These are phyloP conservation scores for Citrullus mucosospermus DNA, from an alignment of 306 rosid genomes.

Conservation along the genomic window DNA sequence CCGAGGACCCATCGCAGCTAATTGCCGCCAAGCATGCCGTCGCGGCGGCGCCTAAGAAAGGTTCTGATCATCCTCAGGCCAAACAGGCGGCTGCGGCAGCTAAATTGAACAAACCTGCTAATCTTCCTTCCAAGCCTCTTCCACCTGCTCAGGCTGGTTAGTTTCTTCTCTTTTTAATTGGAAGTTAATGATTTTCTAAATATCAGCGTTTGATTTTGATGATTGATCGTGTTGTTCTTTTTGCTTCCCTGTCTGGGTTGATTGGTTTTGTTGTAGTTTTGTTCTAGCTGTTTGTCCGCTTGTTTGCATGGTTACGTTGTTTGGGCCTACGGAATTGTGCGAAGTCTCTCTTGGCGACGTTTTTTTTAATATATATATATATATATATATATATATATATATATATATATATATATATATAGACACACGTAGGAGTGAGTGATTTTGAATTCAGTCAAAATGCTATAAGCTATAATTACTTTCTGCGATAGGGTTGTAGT, in stretches of 20 bases:
- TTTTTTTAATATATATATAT: not conserved
- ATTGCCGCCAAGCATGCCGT: conserved; percentile 35
- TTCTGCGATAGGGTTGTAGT: not conserved
- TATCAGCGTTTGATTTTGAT: not conserved
- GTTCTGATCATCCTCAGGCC: conserved; percentile 16
- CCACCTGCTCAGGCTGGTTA: conserved; percentile 82
- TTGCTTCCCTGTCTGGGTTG: not conserved
- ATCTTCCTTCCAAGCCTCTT: conserved; percentile 63
- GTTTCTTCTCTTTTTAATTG: not conserved
- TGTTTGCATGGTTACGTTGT: not conserved
- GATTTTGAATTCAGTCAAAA: not conserved
- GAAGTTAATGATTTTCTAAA: not conserved
- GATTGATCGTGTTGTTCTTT: not conserved
- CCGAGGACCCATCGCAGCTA: conserved; percentile 77
- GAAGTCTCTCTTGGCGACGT: not conserved
- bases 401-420: no score
- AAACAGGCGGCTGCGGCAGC: conserved; percentile 17
- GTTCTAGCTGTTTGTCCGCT: not conserved
- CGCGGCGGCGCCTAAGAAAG: conserved; percentile 25
- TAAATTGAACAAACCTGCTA: conserved; percentile 37
- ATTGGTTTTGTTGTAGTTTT: not conserved
- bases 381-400: no score
- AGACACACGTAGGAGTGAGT: not conserved
- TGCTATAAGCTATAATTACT: not conserved
- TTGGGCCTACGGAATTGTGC: not conserved